These are phyloP conservation scores for Sarcodon aspratus DNA, from an alignment of 768 basidiomycete species.

Conservation along the genomic window DNA sequence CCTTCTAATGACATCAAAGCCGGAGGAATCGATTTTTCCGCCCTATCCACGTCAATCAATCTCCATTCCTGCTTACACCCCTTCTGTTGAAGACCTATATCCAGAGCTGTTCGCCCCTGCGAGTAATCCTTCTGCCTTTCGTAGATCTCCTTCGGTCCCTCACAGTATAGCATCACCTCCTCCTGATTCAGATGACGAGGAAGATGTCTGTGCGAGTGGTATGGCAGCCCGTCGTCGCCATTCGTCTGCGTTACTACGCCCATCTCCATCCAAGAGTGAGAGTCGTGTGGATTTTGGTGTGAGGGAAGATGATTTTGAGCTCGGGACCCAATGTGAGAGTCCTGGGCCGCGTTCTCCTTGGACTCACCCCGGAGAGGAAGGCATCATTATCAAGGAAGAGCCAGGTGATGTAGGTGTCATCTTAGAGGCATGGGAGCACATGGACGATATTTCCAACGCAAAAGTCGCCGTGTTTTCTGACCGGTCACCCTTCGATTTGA, in stretches of 20 bases:
- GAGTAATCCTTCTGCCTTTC: slow-evolving; percentile 17
- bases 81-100: slow-evolving; percentile 26
- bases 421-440: slow-evolving; percentile 61
- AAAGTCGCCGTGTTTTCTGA: slow-evolving; percentile 20
- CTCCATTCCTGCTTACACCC: slow-evolving; percentile 45
- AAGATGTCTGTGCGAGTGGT: slow-evolving; percentile 22
- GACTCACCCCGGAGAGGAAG: slow-evolving; percentile 27
- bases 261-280: slow-evolving; percentile 20
- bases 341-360: slow-evolving; percentile 56
- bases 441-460: slow-evolving; percentile 31
- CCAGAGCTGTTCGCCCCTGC: slow-evolving; percentile 15
- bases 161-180: slow-evolving; percentile 54
- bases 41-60: slow-evolving; percentile 48
- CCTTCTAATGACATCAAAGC: slow-evolving; percentile 4
- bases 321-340: slow-evolving; percentile 24
- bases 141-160: slow-evolving; percentile 49
- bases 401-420: slow-evolving; percentile 50
- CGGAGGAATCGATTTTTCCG: slow-evolving; percentile 9
- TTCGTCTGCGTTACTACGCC: background rate
- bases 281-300: slow-evolving; percentile 41
- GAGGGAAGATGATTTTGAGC: slow-evolving; percentile 22
- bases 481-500: slow-evolving; percentile 24
- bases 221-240: background rate
- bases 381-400: slow-evolving; percentile 43
- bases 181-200: slow-evolving; percentile 46